Conservation (phyloP, 352 stramenopile species). For the Phytophthora litchii region DNA sequence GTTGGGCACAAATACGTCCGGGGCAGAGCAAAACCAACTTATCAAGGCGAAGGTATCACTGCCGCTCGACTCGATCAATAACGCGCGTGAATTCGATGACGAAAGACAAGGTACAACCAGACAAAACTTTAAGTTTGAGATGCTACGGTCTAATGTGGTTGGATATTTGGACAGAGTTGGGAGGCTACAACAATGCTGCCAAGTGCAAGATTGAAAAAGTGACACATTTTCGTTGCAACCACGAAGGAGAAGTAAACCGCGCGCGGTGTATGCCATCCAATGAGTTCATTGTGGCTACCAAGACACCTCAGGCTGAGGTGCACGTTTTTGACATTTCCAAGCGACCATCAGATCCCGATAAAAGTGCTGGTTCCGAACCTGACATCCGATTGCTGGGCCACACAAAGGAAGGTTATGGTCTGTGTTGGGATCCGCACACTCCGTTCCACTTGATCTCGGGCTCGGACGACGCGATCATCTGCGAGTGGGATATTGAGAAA, state of each 20-base stretch:
- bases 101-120: slow-evolving; percentile 66
- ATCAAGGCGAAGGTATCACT: slow-evolving; percentile 93
- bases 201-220: slow-evolving; percentile 94
- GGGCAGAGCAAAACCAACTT: slow-evolving; percentile 86
- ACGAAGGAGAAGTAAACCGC: slow-evolving; percentile 98
- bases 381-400: slow-evolving; percentile 78
- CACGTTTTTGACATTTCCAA: slow-evolving; percentile 98
- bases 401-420: slow-evolving; percentile 93
- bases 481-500: slow-evolving; percentile 95
- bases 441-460: slow-evolving; percentile 91
- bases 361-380: slow-evolving; percentile 61
- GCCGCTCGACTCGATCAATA: slow-evolving; percentile 92
- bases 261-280: slow-evolving; percentile 98
- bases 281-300: slow-evolving; percentile 97
- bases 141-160: background rate
- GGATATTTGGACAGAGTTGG: slow-evolving; percentile 50
- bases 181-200: slow-evolving; percentile 69
- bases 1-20: slow-evolving; percentile 98
- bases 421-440: slow-evolving; percentile 95
- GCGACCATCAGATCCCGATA: slow-evolving; percentile 90
- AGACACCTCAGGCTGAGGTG: slow-evolving; percentile 93
- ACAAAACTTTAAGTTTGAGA: background rate
- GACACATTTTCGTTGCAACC: slow-evolving; percentile 92
- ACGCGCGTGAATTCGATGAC: slow-evolving; percentile 95
- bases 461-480: slow-evolving; percentile 96